Base-by-base conservation (phyloP, 148 eudicot genomes). In the Bassia scoparia region DNA sequence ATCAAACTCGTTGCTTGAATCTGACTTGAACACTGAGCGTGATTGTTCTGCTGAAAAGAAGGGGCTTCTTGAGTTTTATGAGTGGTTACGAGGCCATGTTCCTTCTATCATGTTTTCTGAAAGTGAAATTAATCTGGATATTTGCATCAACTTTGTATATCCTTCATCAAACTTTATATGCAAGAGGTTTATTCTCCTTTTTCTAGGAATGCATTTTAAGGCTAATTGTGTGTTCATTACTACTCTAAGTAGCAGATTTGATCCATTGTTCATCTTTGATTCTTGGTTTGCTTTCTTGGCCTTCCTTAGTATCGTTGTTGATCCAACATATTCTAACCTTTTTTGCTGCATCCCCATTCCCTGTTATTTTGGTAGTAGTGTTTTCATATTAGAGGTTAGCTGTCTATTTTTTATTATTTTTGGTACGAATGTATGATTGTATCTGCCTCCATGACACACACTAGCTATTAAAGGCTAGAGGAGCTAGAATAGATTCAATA, bases 121-220 rank as follows among this genome's bases (percentile, higher is more conserved):
- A 61, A 35, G 71, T 53, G 82, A 83, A 52, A 61, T 58, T 64
- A 81, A 84, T 77, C 67, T 61, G 21, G 80, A 76, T 41, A 79
- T 74, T 48, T 91, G 91, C 76, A 74, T 83, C 58, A 78, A 58
- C 56, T 94, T 94, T 62, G 82, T 87, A 63, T 76, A 53, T 85
- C 93, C 76, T 85, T 94, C 76, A 78, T 94, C 76, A 82, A 69
- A 82, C 81, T 94, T 71, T 94, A 79, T 72, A 84, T 88, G 72
- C 85, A 86, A 20, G 97, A 94, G 98, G 98, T 93, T 15, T 70
- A 37, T 66, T 46, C 73, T 41, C 23, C 64, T 78, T 34, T 64
- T 49, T 2, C 21, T 23, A 46, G 56, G 48, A 21, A 0, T 26
- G 5, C 20, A 0, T 63, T 23, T 33, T 7, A 14, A 74, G 21